Evolutionary conservation across 2,329 filamentous ascomycete genomes (phyloP).

Genomic region (Cladobotryum mycophilum): DNA sequence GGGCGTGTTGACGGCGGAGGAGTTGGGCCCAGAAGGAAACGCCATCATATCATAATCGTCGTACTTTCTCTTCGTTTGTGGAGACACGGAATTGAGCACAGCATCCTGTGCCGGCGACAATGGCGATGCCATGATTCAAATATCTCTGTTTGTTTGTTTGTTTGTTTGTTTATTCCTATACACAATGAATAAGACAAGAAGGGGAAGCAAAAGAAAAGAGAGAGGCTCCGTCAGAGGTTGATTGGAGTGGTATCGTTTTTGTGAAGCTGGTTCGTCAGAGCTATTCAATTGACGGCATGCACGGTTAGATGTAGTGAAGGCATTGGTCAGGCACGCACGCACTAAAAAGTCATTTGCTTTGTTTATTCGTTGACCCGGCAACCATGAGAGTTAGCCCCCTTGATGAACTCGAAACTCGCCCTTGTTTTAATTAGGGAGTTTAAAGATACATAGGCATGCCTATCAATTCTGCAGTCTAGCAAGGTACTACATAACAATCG

Average conservation of each 20-base stretch:
- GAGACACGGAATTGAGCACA: slow-evolving; percentile 32
- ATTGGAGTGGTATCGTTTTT: too few relatives aligned
- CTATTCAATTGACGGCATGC: neutral
- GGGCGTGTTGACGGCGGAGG: neutral
- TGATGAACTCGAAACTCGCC: too few relatives aligned
- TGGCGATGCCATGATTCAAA: slow-evolving; percentile 32
- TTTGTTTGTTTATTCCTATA: too few relatives aligned
- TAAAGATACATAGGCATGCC: too few relatives aligned
- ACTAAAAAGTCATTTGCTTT: neutral
- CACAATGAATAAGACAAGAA: too few relatives aligned
- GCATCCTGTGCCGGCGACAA: slow-evolving; percentile 33
- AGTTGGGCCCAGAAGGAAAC: slow-evolving; percentile 14
- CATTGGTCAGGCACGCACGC: neutral
- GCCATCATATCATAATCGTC: slow-evolving; percentile 31
- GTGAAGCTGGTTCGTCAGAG: neutral
- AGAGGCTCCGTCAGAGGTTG: too few relatives aligned
- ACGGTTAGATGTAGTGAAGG: neutral
- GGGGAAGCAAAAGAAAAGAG: too few relatives aligned
- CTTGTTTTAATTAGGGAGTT: too few relatives aligned
- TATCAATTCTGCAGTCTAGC: too few relatives aligned
- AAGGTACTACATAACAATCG: too few relatives aligned
- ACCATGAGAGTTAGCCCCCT: neutral
- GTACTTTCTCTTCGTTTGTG: slow-evolving; percentile 23
- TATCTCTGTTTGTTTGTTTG: too few relatives aligned
- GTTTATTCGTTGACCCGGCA: slow-evolving; percentile 6